Percentiles rank a stretch among this genome's conserved stretches.
These are phyloP conservation scores for Saccharomyces hybrid DNA, from an alignment of 1,139 yeast genomes.

Conservation along the genomic window DNA sequence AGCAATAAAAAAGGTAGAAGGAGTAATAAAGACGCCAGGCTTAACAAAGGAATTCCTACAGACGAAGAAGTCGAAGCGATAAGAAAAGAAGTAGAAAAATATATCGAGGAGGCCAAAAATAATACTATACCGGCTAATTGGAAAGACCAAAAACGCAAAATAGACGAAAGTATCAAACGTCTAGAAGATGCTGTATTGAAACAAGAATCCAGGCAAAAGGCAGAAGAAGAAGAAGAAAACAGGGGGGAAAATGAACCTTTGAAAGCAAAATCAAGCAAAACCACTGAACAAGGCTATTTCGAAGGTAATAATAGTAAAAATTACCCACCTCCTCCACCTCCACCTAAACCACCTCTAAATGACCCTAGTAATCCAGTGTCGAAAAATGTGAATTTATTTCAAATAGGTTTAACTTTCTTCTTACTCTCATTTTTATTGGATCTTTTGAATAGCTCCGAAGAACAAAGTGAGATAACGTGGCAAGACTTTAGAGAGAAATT, in stretches of 20 bases:
- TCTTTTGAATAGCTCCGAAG: slow-evolving; percentile 24
- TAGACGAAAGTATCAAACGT: slow-evolving; percentile 20
- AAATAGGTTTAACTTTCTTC: slow-evolving; percentile 28
- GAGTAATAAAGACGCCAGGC: slow-evolving; percentile 7
- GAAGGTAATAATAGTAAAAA: not conserved
- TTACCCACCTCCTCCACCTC: not conserved
- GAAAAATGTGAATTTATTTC: slow-evolving; percentile 30
- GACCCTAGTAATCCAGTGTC: slow-evolving; percentile 30
- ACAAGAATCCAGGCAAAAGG: slow-evolving; percentile 10
- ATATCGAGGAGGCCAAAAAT: slow-evolving; percentile 15
- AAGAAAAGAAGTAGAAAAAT: slow-evolving; percentile 18
- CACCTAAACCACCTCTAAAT: slow-evolving; percentile 10
- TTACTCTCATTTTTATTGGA: slow-evolving; percentile 30
- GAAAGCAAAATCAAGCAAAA: slow-evolving; percentile 7
- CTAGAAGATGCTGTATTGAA: slow-evolving; percentile 19
- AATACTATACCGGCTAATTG: slow-evolving; percentile 12
- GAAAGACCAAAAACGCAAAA: slow-evolving; percentile 13
- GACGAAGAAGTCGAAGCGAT: slow-evolving; percentile 21
- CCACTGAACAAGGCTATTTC: not conserved
- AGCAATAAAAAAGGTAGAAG: too few species aligned
- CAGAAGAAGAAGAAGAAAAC: slow-evolving; percentile 3
- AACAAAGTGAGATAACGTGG: slow-evolving; percentile 37
- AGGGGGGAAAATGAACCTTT: slow-evolving; percentile 1
- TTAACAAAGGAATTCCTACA: not conserved
- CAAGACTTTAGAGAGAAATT: slow-evolving; percentile 64